Percentiles rank a stretch among this genome's conserved stretches.
Evolutionary conservation across 176 grass and related monocot species (phyloP).

Genomic region (Dendrocalamus sinicus): DNA sequence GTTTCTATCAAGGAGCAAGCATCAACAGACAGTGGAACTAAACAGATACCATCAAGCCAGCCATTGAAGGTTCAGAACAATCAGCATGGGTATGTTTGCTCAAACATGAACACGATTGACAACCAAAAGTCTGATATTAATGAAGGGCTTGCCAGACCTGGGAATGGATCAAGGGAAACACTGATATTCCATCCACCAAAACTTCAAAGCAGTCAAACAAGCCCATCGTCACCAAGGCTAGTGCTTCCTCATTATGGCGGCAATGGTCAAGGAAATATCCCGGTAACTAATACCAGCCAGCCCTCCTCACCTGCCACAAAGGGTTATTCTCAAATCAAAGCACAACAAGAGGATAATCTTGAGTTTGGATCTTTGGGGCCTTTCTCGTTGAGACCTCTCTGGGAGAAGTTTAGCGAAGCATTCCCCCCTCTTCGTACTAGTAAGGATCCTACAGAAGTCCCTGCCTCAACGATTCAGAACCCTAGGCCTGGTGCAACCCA

Average conservation of each 20-base stretch:
- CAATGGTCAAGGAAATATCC: conserved; percentile 23
- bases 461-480: conserved; percentile 3
- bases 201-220: not conserved
- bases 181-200: not conserved
- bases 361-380: conserved; percentile 61
- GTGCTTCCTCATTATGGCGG: not conserved
- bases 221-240: not conserved
- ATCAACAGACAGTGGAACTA: not conserved
- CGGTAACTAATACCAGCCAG: not conserved
- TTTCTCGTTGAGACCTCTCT: conserved; percentile 26
- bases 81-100: not conserved
- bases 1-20: not conserved
- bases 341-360: not conserved
- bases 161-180: not conserved
- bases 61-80: not conserved
- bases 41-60: not conserved
- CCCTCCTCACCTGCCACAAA: not conserved
- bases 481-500: not conserved
- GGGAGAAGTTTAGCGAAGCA: conserved; percentile 21
- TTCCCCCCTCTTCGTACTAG: conserved; percentile 20
- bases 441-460: conserved; percentile 21
- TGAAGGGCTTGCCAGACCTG: not conserved
- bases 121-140: not conserved
- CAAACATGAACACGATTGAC: not conserved
- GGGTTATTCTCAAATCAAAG: conserved; percentile 10